Evolutionary conservation across 1,139 yeast genomes (phyloP).

Genomic region (Kurtzmaniella quercitrusa): DNA sequence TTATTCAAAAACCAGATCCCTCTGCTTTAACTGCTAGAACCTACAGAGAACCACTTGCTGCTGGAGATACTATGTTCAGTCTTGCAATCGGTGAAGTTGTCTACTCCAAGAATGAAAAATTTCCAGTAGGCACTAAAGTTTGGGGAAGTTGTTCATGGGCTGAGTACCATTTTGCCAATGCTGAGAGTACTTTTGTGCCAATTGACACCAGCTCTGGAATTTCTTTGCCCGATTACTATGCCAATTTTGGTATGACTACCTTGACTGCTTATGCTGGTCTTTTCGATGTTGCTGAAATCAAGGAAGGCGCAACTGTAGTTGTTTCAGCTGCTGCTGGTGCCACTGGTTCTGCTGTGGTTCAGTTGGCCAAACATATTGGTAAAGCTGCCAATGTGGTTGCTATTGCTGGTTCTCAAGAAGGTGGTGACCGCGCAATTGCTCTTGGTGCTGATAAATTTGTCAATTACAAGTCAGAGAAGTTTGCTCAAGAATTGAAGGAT

Average conservation of each 20-base stretch:
- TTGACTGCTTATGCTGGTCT: constrained; percentile 62
- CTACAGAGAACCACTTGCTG: constrained; percentile 18
- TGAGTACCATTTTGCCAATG: constrained; percentile 22
- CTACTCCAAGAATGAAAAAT: constrained; percentile 19
- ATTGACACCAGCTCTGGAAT: constrained; percentile 20
- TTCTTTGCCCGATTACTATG: constrained; percentile 36
- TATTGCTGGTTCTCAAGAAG: constrained; percentile 58
- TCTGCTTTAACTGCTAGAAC: constrained; percentile 14
- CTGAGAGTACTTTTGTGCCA: constrained; percentile 16
- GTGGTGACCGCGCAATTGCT: constrained; percentile 50
- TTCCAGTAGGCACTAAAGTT: constrained; percentile 18
- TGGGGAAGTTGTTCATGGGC: constrained; percentile 26
- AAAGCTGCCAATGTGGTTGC: constrained; percentile 59
- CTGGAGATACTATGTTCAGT: constrained; percentile 17
- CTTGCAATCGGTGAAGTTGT: constrained; percentile 21
- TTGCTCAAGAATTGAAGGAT: constrained; percentile 35
- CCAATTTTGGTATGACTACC: constrained; percentile 40
- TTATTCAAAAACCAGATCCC: constrained; percentile 16
- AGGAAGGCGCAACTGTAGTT: constrained; percentile 36
- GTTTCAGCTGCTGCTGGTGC: constrained; percentile 71
- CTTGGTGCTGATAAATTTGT: constrained; percentile 53
- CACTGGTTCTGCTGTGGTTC: constrained; percentile 60
- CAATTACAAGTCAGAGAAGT: constrained; percentile 47
- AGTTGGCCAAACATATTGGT: constrained; percentile 50
- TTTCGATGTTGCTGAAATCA: constrained; percentile 37